Conservation (phyloP, 495 filamentous ascomycete genomes). For the Geopyxis carbonaria region DNA sequence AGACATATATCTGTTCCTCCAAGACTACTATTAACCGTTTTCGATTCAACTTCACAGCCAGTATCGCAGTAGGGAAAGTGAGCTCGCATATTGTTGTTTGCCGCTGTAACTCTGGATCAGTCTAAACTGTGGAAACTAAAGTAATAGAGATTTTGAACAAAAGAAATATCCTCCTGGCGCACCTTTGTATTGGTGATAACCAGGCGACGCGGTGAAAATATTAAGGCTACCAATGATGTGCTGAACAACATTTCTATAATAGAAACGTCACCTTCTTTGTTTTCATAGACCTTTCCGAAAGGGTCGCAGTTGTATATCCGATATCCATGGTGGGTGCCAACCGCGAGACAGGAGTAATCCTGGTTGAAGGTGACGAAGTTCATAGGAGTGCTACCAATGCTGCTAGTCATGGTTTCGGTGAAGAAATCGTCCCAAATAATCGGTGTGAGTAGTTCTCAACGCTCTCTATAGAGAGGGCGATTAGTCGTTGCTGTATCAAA, state of each 20-base stretch:
- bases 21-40: constrained; percentile 85
- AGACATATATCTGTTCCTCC: constrained; percentile 90
- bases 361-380: constrained; percentile 99
- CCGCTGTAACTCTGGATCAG: too few species aligned
- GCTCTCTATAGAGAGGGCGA: too few species aligned
- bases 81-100: constrained; percentile 96
- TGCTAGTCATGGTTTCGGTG: too few species aligned
- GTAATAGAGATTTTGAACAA: neutral
- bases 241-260: constrained; percentile 98
- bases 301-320: constrained; percentile 92
- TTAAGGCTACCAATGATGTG: constrained; percentile 87
- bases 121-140: neutral
- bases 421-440: too few species aligned
- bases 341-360: constrained; percentile 89
- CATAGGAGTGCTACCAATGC: too few species aligned
- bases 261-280: constrained; percentile 68
- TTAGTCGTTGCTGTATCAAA: too few species aligned
- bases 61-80: constrained; percentile 84
- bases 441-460: too few species aligned
- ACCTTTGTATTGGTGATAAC: constrained; percentile 97
- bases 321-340: constrained; percentile 87
- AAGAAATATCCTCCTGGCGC: constrained; percentile 25
- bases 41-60: constrained; percentile 82
- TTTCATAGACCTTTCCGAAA: constrained; percentile 82
- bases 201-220: constrained; percentile 73